Evolutionary conservation across 768 basidiomycete genomes (phyloP), one percentile per base, ranked within the genome.

Genomic region (Boletus sensibilis): DNA sequence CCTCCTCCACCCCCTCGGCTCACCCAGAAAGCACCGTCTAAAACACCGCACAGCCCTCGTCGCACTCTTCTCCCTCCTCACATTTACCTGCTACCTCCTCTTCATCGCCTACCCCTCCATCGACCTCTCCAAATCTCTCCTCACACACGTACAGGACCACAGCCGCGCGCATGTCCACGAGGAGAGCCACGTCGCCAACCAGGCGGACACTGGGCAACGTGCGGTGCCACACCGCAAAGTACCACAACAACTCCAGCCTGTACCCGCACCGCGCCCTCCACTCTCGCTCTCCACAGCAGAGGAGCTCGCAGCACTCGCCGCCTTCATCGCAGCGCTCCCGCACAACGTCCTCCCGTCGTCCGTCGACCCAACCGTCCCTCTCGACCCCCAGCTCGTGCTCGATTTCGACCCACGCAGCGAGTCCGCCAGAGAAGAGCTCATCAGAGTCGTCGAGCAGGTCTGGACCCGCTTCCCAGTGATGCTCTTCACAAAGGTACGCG

Each of bases 301-400:
- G 65, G 90, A 92, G 65, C 80, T 92, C 20, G 88, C 88, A 2
- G 88, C 90, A 3, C 74, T 91, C 45, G 81, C 86, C 3, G 83
- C 82, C 55, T 92, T 92, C 72, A 76, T 92, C 40, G 83, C 84
- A 0, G 85, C 86, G 49, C 78, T 90, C 21, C 82, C 88, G 0
- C 83, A 88, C 69, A 92, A 92, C 70, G 78, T 86, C 53, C 83
- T 94, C 54, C 90, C 92, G 1, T 67, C 74, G 1, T 75, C 76
- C 7, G 79, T 91, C 43, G 82, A 92, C 64, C 87, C 91, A 0
- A 62, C 76, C 12, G 60, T 62, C 12, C 82, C 89, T 9, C 83
- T 92, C 55, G 90, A 93, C 68, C 89, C 92, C 4, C 82, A 90
- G 63, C 82, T 92, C 54, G 81, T 94, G 5, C 79, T 94, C 40